Evolutionary conservation across 2,329 filamentous ascomycete genomes (phyloP), one percentile per base, ranked within the genome.

Genomic region (Lasiodiplodia citricola): DNA sequence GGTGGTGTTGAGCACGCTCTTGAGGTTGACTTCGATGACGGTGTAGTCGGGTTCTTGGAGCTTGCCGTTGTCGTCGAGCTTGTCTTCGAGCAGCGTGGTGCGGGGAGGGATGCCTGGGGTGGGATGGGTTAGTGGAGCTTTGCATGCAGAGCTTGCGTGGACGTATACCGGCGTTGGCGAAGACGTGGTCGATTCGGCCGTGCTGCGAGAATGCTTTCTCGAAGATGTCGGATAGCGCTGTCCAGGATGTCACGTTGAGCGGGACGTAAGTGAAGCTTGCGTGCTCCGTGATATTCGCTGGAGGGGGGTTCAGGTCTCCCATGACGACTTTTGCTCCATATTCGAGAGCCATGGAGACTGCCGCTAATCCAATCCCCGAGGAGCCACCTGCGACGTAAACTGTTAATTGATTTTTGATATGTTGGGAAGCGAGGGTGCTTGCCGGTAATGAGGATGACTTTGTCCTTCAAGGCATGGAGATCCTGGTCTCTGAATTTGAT

Each of bases 321-420:
- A 83, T 84, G 69, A 88, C 81, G 21, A 90, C 87, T 18, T 80
- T 82, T 35, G 87, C 87, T 23, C 87, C 87, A 0, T 84, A 75
- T 0, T 82, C 77, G 8, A 89, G 79, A 16, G 89, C 82, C 2
- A 86, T 78, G 10, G 83, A 75, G 8, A 84, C 81, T 0, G 87
- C 88, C 66, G 85, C 85, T 16, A 88, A 82, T 38, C 88, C 87
- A 66, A 90, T 90, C 18, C 88, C 88, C 2, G 87, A 88, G 0
- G 86, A 87, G 68, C 86, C 86, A 60, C 87, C 87, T 84, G 47
- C 0, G 28, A 7, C 1, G 28, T 28, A 1, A 28, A 28, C 1
- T 28, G 5, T 31, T 10, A 13, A 4, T 31, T 35, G 2, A 16
- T 8, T 5, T 5, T 23, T 60, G 16, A 21, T 56, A 31, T 54